Evolutionary conservation across 768 basidiomycete species (phyloP), one percentile per base, ranked within the genome.

Genomic region (Macrolepiota fuliginosa): DNA sequence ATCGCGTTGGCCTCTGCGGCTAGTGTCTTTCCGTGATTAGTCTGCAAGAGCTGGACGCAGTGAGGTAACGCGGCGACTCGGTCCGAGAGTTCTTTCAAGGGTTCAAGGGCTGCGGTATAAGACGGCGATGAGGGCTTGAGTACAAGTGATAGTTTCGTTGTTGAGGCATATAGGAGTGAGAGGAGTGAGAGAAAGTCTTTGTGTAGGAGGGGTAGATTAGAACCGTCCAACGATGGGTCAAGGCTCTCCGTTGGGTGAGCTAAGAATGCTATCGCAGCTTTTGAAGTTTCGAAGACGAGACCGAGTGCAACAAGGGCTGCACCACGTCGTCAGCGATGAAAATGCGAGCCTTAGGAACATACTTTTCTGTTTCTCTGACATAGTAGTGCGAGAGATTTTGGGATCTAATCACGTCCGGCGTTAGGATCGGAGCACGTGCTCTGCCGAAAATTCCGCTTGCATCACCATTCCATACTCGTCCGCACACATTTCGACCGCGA

Each of bases 91-190:
- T 88, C 87, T 58, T 74, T 81, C 57, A 88, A 76, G 24, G 87
- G 78, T 7, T 77, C 64, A 12, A 83, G 66, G 12, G 85, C 75
- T 1, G 87, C 83, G 2, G 76, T 67, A 66, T 83, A 81, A 4
- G 84, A 74, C 1, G 84, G 84, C 0, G 78, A 74, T 3, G 83
- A 71, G 4, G 88, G 85, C 46, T 87, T 89, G 54, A 89, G 77
- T 1, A 82, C 77, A 36, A 91, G 79, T 3, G 89, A 77, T 25
- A 89, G 70, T 67, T 87, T 90, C 19, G 88, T 90, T 4, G 81
- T 74, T 32, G 80, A 73, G 22, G 75, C 71, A 69, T 87, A 76
- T n/a, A 90, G 67, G 63, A 89, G 77, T 4, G 83, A 75, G 49
- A 90, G 76, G 37, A 90, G 72, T 1, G 85, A 80, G 22, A 84